phyloP scores from a whole-genome alignment of 768 basidiomycete species.

The Lactarius akahatsu region DNA sequence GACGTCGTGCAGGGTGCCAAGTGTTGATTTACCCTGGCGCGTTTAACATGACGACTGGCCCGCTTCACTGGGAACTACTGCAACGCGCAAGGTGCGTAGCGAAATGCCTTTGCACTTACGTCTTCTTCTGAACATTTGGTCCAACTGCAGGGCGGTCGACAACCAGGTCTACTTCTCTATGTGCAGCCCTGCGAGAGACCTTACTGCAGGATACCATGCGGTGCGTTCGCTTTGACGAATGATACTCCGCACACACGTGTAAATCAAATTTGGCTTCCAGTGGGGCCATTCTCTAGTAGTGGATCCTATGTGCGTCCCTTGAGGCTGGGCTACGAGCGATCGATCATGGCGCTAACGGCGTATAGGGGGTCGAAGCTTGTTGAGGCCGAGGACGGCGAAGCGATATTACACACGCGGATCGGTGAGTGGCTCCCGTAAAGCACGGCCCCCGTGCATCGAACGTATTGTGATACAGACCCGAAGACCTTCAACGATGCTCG shows the following conservation, averaged over 20 bases:
- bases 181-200: slow-evolving; percentile 92
- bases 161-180: slow-evolving; percentile 96
- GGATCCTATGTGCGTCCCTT: slow-evolving; percentile 71
- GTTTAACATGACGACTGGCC: slow-evolving; percentile 95
- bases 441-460: slow-evolving; percentile 4
- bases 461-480: slow-evolving; percentile 49
- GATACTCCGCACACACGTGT: neutral
- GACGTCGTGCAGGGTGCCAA: slow-evolving; percentile 62
- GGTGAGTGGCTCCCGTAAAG: slow-evolving; percentile 49
- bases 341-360: slow-evolving; percentile 1
- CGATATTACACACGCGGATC: slow-evolving; percentile 76
- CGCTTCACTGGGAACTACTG: slow-evolving; percentile 93
- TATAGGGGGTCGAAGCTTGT: slow-evolving; percentile 69
- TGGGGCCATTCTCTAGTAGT: slow-evolving; percentile 91
- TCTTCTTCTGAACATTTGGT: slow-evolving; percentile 4
- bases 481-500: slow-evolving; percentile 63
- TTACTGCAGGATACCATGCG: slow-evolving; percentile 83
- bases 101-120: slow-evolving; percentile 1
- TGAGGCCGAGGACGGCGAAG: slow-evolving; percentile 74
- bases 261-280: slow-evolving; percentile 39
- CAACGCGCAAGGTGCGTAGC: slow-evolving; percentile 69
- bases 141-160: slow-evolving; percentile 77
- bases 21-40: slow-evolving; percentile 90
- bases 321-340: slow-evolving; percentile 14
- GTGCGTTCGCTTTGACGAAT: slow-evolving; percentile 43